Conservation (phyloP, 768 basidiomycete species). For the Lepiota brunneoincarnata region DNA sequence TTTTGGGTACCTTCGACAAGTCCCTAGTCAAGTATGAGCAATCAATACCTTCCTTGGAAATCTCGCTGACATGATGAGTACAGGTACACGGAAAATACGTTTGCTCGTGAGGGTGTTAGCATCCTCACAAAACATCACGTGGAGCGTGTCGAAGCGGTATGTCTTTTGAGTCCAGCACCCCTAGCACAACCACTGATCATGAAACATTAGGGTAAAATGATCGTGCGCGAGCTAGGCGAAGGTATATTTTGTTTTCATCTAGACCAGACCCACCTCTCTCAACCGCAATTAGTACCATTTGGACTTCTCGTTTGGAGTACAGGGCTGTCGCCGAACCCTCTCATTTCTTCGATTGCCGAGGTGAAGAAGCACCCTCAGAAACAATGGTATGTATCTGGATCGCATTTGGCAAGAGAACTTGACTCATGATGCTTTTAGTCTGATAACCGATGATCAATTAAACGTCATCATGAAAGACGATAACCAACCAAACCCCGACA, state of each 20-base stretch:
- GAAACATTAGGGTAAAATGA: conserved; percentile 52
- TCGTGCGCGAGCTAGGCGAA: conserved; percentile 71
- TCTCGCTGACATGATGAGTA: background rate
- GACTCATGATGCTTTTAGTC: conserved; percentile 17
- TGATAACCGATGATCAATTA: conserved; percentile 53
- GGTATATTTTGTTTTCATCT: conserved; percentile 32
- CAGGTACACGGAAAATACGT: conserved; percentile 69
- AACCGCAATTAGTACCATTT: conserved; percentile 54
- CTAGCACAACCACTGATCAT: background rate
- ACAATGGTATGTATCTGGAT: conserved; percentile 36
- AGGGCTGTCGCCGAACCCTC: conserved; percentile 79
- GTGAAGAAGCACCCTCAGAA: conserved; percentile 62
- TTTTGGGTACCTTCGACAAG: conserved; percentile 73
- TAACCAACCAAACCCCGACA: conserved; percentile 52
- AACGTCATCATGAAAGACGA: conserved; percentile 57
- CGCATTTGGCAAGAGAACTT: background rate
- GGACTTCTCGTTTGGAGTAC: conserved; percentile 89
- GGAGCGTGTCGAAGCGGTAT: conserved; percentile 59
- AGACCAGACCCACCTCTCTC: background rate
- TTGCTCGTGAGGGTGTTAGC: conserved; percentile 71
- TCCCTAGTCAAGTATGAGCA: conserved; percentile 52
- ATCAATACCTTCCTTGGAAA: background rate
- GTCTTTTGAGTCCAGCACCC: background rate
- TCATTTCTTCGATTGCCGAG: conserved; percentile 58
- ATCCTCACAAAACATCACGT: conserved; percentile 76